Evolutionary conservation across 108 stramenopile species (phyloP).

Genomic region (Nannochloropsis oceanica): DNA sequence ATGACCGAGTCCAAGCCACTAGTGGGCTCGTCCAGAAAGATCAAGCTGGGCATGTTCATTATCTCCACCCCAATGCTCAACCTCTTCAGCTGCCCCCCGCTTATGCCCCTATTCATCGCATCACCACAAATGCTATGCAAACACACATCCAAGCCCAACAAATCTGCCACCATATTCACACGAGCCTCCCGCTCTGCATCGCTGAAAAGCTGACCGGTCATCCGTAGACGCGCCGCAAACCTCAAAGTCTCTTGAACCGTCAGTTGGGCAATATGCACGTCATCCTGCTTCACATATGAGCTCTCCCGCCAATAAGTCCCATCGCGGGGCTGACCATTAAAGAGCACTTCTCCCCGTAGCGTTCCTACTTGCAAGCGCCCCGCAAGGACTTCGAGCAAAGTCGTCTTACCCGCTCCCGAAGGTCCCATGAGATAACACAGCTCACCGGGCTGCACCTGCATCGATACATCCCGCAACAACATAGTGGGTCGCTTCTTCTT

Average conservation of each 20-base stretch:
- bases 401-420: conserved; percentile 42
- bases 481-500: background rate
- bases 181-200: background rate
- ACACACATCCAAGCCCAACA: background rate
- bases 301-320: background rate
- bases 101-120: conserved; percentile 25
- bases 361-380: conserved; percentile 61
- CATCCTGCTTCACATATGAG: conserved; percentile 30
- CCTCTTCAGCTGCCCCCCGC: conserved; percentile 53
- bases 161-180: background rate
- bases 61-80: conserved; percentile 54
- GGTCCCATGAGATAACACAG: background rate
- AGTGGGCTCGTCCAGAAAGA: conserved; percentile 44
- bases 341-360: conserved; percentile 51
- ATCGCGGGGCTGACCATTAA: conserved; percentile 55
- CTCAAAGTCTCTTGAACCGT: conserved; percentile 25
- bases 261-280: conserved; percentile 19
- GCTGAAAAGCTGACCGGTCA: background rate
- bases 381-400: conserved; percentile 57
- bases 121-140: conserved; percentile 9
- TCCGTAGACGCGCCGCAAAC: conserved; percentile 18
- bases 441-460: background rate
- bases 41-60: conserved; percentile 31
- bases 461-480: background rate
- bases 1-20: conserved; percentile 45